Percentiles rank a stretch among this genome's conserved stretches.
Evolutionary conservation across 129 eudicot species (phyloP).

Genomic region (Centrapalus pauciflorus): DNA sequence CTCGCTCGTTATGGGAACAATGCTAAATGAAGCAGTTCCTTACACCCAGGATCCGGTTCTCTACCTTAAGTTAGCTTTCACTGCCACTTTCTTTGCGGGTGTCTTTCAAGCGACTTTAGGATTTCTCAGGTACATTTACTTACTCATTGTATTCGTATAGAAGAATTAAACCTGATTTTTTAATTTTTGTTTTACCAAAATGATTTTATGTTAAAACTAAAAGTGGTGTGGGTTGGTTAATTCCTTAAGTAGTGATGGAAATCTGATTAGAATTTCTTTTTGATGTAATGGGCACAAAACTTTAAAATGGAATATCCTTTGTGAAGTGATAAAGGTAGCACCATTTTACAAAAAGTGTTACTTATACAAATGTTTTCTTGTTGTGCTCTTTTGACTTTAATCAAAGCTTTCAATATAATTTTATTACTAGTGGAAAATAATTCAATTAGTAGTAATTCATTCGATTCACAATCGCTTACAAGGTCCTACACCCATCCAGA

Average conservation of each 20-base stretch:
- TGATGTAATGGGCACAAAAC: slow-evolving; percentile 48
- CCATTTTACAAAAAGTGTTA: slow-evolving; percentile 16
- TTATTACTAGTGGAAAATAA: slow-evolving; percentile 28
- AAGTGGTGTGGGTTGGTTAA: slow-evolving; percentile 10
- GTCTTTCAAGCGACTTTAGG: slow-evolving; percentile 90
- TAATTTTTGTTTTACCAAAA: too few relatives aligned
- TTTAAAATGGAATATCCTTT: slow-evolving; percentile 33
- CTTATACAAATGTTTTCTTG: slow-evolving; percentile 13
- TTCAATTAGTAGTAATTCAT: slow-evolving; percentile 14
- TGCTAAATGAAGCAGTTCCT: slow-evolving; percentile 78
- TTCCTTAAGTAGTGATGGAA: too few relatives aligned
- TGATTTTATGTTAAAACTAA: too few relatives aligned
- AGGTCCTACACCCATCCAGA: slow-evolving; percentile 10
- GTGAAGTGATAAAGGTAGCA: slow-evolving; percentile 20
- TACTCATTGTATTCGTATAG: too few relatives aligned
- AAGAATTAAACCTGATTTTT: too few relatives aligned
- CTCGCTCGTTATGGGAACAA: slow-evolving; percentile 96
- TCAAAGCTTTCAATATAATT: neutral
- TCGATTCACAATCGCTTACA: slow-evolving; percentile 7
- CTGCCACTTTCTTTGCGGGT: slow-evolving; percentile 96
- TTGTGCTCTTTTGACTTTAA: slow-evolving; percentile 30
- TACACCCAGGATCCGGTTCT: slow-evolving; percentile 49
- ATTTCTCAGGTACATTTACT: slow-evolving; percentile 63
- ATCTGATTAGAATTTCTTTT: too few relatives aligned
- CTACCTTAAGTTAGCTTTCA: slow-evolving; percentile 84